Base-by-base conservation (phyloP, 176 grass and related monocot genomes). In the Aegilops bicornis region DNA sequence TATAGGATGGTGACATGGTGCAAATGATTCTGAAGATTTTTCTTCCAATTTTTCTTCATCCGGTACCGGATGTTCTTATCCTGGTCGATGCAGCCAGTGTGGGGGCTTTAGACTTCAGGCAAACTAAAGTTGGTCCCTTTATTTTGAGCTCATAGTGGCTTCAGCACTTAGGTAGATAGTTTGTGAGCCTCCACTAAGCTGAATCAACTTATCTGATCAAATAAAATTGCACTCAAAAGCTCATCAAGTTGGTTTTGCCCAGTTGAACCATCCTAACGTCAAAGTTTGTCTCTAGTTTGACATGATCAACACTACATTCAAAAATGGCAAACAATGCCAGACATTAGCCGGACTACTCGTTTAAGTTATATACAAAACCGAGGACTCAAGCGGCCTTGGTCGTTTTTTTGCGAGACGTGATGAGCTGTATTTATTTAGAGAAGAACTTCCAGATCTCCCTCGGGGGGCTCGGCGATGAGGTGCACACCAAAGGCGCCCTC, bases 121-220 rank as follows among this genome's bases (percentile, higher is more conserved):
- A 86, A 90, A 83, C 22, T 87, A 73, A 90, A 47, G 15, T 23
- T 25, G 22, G 24, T 48, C 35, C 27, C 40, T 84, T 82, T 71
- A 31, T 60, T 86, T 83, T 29, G 42, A 59, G 45, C 19, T 8
- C 75, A 8, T 75, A 84, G 85, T 87, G 80, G 80, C 68, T 48
- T 75, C 75, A 73, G 80, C 85, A 91, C 89, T 84, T 40, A 4
- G 70, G 50, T 87, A 73, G 47, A 77, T 77, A 19, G 40, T 36
- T 87, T 87, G 79, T 79, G 80, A 80, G 36, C 31, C 60, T 87
- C 76, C 75, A 84, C 85, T 90, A 17, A 83, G 66, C 75, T 79
- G 79, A 35, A 82, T n/a, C 74, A 83, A 64, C 45, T 83, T 65
- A 71, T 83, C 42, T 74, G 40, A 64, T 17, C 54, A 74, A 65